phyloP scores from a whole-genome alignment of 1,139 yeast genomes.

The Hanseniaspora gamundiae region DNA sequence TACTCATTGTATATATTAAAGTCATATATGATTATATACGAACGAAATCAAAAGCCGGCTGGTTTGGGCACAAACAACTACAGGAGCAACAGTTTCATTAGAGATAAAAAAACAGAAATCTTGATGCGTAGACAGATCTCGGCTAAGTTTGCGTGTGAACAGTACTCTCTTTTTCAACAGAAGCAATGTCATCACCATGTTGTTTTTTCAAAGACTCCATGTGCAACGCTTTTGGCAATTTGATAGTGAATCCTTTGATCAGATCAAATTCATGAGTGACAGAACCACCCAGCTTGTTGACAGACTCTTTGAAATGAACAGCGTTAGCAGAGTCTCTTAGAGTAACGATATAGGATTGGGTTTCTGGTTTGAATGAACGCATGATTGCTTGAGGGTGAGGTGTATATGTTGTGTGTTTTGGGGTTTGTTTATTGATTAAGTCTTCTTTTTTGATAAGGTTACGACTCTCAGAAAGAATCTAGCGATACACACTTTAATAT shows the following conservation, averaged over 20 bases:
- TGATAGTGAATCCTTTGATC: slow-evolving; percentile 49
- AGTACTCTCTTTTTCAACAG: slow-evolving; percentile 20
- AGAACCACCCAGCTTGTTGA: slow-evolving; percentile 43
- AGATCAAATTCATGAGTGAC: slow-evolving; percentile 51
- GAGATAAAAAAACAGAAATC: no score
- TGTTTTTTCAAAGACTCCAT: slow-evolving; percentile 13
- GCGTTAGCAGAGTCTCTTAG: slow-evolving; percentile 18
- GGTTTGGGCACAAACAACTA: no score
- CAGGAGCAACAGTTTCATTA: no score
- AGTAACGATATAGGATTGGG: slow-evolving; percentile 19
- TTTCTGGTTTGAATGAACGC: slow-evolving; percentile 8
- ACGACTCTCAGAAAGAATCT: no score
- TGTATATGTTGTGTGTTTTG: background rate
- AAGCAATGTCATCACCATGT: slow-evolving; percentile 15
- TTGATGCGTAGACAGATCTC: no score
- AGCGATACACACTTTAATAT: no score
- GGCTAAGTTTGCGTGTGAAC: slow-evolving; percentile 8
- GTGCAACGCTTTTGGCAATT: slow-evolving; percentile 15
- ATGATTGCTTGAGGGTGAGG: background rate
- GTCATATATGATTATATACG: no score
- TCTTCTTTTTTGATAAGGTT: no score
- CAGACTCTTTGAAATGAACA: slow-evolving; percentile 14
- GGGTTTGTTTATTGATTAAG: background rate
- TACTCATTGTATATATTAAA: no score
- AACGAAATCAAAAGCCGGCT: no score